These are phyloP conservation scores for Penicillium pancosmium DNA, from an alignment of 495 filamentous ascomycete genomes.

Conservation along the genomic window DNA sequence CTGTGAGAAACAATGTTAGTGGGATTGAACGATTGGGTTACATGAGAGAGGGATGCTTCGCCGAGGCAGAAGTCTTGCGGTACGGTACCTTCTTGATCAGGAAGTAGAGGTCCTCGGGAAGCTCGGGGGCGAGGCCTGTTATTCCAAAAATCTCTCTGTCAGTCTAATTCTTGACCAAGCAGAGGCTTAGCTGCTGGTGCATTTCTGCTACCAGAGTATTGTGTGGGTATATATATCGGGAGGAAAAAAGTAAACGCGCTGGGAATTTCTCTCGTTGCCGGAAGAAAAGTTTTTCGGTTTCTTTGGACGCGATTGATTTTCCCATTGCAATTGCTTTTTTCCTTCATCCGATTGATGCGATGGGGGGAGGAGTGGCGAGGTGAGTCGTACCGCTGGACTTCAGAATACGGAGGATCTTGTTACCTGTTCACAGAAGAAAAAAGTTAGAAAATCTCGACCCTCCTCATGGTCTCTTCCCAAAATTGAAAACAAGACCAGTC, in stretches of 20 bases:
- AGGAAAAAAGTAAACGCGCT: slow-evolving; percentile 15
- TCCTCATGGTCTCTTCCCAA: slow-evolving; percentile 2
- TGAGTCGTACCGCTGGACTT: slow-evolving; percentile 83
- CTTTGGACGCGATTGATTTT: slow-evolving; percentile 7
- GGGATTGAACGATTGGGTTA: not conserved
- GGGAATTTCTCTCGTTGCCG: slow-evolving; percentile 12
- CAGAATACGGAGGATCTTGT: slow-evolving; percentile 99
- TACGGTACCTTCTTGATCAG: slow-evolving; percentile 94
- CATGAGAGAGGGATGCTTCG: not conserved
- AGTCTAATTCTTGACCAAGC: slow-evolving; percentile 84
- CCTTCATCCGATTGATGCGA: slow-evolving; percentile 33
- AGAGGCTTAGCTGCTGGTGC: slow-evolving; percentile 69
- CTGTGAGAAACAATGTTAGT: slow-evolving; percentile 39
- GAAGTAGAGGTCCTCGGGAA: slow-evolving; percentile 97
- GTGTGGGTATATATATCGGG: slow-evolving; percentile 16
- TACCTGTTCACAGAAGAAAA: slow-evolving; percentile 59
- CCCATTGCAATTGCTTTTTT: slow-evolving; percentile 18
- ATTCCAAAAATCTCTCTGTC: slow-evolving; percentile 81
- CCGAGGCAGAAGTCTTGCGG: not conserved
- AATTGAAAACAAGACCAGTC: not conserved
- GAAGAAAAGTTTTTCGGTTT: slow-evolving; percentile 7
- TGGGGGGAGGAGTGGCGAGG: slow-evolving; percentile 19
- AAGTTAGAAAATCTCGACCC: slow-evolving; percentile 26
- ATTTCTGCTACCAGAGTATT: slow-evolving; percentile 31
- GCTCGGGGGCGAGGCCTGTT: slow-evolving; percentile 93